Evolutionary conservation across 1,284 basidiomycete genomes (phyloP).

Genomic region (Erythrobasidium hasegawianum): DNA sequence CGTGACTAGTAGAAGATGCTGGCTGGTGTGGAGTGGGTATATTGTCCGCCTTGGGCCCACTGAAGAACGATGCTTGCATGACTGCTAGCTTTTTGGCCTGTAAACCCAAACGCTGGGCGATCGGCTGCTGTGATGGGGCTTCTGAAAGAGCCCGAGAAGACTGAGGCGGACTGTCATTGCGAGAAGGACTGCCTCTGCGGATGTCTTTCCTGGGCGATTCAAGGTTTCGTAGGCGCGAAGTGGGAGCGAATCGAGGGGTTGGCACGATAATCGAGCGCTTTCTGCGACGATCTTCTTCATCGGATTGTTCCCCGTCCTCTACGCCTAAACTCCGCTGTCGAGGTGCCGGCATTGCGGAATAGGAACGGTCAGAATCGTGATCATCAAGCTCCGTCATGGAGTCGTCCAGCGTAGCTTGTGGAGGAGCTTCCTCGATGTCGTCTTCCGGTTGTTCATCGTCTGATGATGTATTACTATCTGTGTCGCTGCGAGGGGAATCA

Average conservation of each 20-base stretch:
- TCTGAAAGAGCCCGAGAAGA: constrained; percentile 10
- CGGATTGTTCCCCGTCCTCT: constrained; percentile 1
- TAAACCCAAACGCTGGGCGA: constrained; percentile 66
- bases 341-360: constrained; percentile 10
- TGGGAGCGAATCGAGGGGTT: constrained; percentile 17
- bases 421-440: constrained; percentile 6
- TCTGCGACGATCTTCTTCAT: constrained; percentile 11
- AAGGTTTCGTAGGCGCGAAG: constrained; percentile 14
- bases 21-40: not conserved
- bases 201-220: constrained; percentile 33
- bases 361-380: constrained; percentile 12
- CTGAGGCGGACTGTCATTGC: not conserved
- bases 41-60: constrained; percentile 13
- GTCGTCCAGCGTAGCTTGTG: constrained; percentile 27
- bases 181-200: constrained; percentile 26
- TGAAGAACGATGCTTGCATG: constrained; percentile 83
- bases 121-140: constrained; percentile 50
- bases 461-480: not conserved
- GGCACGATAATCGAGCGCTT: constrained; percentile 29
- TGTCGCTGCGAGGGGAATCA: constrained; percentile 28
- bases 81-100: constrained; percentile 80
- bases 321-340: not conserved
- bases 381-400: constrained; percentile 27
- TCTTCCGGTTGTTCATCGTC: constrained; percentile 1
- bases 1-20: not conserved